phyloP scores from a whole-genome alignment of 2,329 filamentous ascomycete genomes.

The Thelonectria discophora region DNA sequence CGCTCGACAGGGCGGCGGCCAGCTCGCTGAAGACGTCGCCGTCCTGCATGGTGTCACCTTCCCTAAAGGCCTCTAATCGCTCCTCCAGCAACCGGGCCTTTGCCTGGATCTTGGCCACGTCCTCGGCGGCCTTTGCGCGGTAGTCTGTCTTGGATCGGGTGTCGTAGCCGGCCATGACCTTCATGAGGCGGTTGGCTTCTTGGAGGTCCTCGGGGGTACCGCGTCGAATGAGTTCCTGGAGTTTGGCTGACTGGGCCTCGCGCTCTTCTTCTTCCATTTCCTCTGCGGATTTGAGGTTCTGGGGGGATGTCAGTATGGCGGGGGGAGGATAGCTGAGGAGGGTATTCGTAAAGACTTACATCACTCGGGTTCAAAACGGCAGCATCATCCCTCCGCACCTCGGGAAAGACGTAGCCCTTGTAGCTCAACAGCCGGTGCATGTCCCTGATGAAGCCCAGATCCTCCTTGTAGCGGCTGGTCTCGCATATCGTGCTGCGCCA shows the following conservation, averaged over 20 bases:
- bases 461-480: slow-evolving; percentile 96
- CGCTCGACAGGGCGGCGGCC: slow-evolving; percentile 86
- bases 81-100: slow-evolving; percentile 94
- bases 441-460: slow-evolving; percentile 93
- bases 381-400: slow-evolving; percentile 90
- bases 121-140: slow-evolving; percentile 94
- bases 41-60: slow-evolving; percentile 79
- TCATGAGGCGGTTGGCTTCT: slow-evolving; percentile 98
- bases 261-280: slow-evolving; percentile 98
- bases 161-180: slow-evolving; percentile 98
- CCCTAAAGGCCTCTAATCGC: slow-evolving; percentile 83
- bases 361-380: slow-evolving; percentile 97
- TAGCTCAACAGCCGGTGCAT: slow-evolving; percentile 97
- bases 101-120: slow-evolving; percentile 93
- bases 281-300: slow-evolving; percentile 95
- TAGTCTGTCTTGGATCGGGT: slow-evolving; percentile 97
- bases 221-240: slow-evolving; percentile 93
- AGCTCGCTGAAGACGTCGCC: slow-evolving; percentile 82
- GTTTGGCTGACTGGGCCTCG: slow-evolving; percentile 95
- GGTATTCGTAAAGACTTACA: slow-evolving; percentile 64
- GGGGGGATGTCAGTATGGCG: slow-evolving; percentile 52
- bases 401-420: slow-evolving; percentile 96
- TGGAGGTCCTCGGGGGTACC: slow-evolving; percentile 93
- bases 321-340: slow-evolving; percentile 22
- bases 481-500: slow-evolving; percentile 99